Evolutionary conservation across 2,329 filamentous ascomycete species (phyloP).

Genomic region (Fusarium acutatum): DNA sequence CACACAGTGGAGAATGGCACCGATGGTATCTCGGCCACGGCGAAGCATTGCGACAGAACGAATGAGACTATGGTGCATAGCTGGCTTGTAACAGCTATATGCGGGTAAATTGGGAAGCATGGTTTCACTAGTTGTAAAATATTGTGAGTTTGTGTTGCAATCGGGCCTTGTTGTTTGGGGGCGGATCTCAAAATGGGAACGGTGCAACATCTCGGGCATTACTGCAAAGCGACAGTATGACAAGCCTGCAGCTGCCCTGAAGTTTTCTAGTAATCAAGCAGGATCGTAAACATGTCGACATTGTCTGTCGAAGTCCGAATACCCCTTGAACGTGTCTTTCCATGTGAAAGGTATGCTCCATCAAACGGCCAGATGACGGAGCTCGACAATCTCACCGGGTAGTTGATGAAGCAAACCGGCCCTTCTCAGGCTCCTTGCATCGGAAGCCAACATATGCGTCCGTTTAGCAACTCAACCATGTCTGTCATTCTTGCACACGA

Average conservation of each 20-base stretch:
- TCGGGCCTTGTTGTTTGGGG: conserved; percentile 43
- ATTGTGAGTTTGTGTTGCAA: neutral
- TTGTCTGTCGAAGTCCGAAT: neutral
- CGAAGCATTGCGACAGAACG: neutral
- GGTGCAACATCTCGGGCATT: conserved; percentile 56
- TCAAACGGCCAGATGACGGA: neutral
- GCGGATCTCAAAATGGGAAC: conserved; percentile 46
- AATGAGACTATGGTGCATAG: neutral
- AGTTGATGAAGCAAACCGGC: neutral
- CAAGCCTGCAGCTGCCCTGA: conserved; percentile 60
- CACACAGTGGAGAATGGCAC: neutral
- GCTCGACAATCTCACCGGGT: neutral
- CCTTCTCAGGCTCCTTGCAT: neutral
- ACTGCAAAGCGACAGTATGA: conserved; percentile 62
- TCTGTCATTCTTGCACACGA: neutral
- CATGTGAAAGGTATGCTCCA: neutral
- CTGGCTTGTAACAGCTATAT: neutral
- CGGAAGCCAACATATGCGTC: neutral
- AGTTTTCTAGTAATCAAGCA: conserved; percentile 50
- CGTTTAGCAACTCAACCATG: too few species aligned
- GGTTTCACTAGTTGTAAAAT: neutral
- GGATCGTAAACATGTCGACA: neutral
- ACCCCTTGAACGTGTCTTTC: neutral
- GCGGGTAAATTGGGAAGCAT: neutral
- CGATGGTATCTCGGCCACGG: conserved; percentile 1